Percentiles rank a stretch among this genome's conserved stretches.
These are phyloP conservation scores for Cornus suecica DNA, from an alignment of 148 eudicot genomes.

Conservation along the genomic window DNA sequence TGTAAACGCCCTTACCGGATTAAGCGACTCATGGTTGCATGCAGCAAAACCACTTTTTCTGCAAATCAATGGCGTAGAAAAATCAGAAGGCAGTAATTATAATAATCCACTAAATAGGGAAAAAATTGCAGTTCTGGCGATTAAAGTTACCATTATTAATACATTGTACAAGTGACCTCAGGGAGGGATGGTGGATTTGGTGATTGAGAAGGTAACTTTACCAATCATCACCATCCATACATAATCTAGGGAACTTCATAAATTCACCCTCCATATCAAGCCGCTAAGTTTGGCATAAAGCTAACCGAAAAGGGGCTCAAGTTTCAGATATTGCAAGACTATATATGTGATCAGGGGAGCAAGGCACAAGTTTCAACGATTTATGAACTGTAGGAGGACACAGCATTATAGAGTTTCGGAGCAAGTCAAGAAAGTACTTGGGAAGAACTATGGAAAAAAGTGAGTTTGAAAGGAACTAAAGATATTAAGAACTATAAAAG, in stretches of 20 bases:
- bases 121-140: neutral
- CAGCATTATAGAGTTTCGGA: neutral
- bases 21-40: constrained; percentile 24
- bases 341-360: neutral
- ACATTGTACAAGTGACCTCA: too few species aligned
- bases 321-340: neutral
- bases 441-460: neutral
- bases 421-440: neutral
- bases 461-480: neutral
- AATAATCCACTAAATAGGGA: neutral
- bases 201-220: too few species aligned
- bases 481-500: neutral
- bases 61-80: constrained; percentile 11
- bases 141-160: too few species aligned
- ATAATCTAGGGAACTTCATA: neutral
- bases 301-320: neutral
- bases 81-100: neutral
- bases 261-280: too few species aligned
- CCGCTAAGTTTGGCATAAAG: too few species aligned
- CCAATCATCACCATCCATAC: neutral
- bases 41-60: constrained; percentile 57
- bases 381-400: neutral
- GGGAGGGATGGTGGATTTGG: too few species aligned
- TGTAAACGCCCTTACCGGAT: neutral
- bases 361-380: neutral